Conservation (phyloP, 2,329 filamentous ascomycete species). For the Fusarium buharicum region DNA sequence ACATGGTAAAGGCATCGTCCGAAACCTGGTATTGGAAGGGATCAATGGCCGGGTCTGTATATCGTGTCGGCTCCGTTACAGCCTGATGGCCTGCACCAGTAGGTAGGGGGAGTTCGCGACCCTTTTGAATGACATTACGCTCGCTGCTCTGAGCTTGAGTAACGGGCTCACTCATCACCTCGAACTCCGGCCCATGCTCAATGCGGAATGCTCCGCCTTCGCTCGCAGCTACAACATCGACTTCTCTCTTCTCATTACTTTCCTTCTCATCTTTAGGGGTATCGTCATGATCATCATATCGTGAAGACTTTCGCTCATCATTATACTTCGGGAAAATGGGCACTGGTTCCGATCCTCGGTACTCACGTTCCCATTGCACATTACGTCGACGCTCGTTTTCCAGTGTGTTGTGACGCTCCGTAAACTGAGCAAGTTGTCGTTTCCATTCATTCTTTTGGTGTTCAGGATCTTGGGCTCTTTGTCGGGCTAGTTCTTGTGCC, state of each 20-base stretch:
- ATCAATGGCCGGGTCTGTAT: conserved; percentile 55
- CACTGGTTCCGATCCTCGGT: conserved; percentile 47
- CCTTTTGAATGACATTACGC: conserved; percentile 44
- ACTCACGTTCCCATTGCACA: conserved; percentile 37
- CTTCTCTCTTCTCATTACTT: conserved; percentile 36
- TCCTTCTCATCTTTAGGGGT: conserved; percentile 43
- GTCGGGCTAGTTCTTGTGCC: conserved; percentile 19
- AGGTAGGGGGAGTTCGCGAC: conserved; percentile 41
- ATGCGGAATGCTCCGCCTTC: conserved; percentile 45
- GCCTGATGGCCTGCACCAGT: conserved; percentile 46
- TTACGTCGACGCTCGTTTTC: conserved; percentile 35
- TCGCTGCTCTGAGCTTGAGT: conserved; percentile 41
- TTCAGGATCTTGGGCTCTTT: conserved; percentile 13
- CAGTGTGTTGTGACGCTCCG: conserved; percentile 30
- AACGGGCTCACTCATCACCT: conserved; percentile 38
- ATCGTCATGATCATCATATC: conserved; percentile 49
- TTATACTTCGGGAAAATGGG: conserved; percentile 44
- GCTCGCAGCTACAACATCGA: conserved; percentile 42
- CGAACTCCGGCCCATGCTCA: conserved; percentile 47
- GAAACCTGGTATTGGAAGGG: conserved; percentile 69
- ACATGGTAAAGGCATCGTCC: conserved; percentile 62
- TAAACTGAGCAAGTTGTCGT: conserved; percentile 15
- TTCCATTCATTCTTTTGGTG: conserved; percentile 13
- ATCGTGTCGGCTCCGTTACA: conserved; percentile 41
- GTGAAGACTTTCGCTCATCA: conserved; percentile 48